Percentiles rank a stretch among this genome's conserved stretches.
Evolutionary conservation across 106 monocot species (phyloP).

Genomic region (Acanthochlamys bracteata): DNA sequence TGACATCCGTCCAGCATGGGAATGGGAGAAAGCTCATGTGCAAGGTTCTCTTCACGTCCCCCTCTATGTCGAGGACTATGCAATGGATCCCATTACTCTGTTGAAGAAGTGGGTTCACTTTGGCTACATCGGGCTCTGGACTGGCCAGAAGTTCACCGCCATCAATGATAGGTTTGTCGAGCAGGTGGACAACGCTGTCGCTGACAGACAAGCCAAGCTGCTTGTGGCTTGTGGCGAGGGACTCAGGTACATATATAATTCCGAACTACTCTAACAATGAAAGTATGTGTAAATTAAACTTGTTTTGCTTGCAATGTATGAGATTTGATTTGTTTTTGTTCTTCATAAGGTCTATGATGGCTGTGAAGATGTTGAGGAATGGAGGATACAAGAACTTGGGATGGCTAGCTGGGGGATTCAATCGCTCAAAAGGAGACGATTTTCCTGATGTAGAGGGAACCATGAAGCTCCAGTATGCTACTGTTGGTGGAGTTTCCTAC

Average conservation of each 20-base stretch:
- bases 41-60: conserved; percentile 61
- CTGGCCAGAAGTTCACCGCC: conserved; percentile 68
- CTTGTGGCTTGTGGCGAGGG: conserved; percentile 96
- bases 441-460: conserved; percentile 55
- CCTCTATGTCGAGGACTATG: conserved; percentile 75
- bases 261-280: background rate
- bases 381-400: conserved; percentile 78
- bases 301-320: background rate
- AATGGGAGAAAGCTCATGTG: conserved; percentile 64
- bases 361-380: conserved; percentile 40
- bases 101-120: conserved; percentile 91
- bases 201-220: conserved; percentile 56
- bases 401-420: conserved; percentile 88
- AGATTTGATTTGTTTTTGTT: background rate
- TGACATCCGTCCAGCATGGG: conserved; percentile 81
- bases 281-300: too few relatives aligned
- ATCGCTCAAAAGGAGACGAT: conserved; percentile 30
- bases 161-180: conserved; percentile 49
- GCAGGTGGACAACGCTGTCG: conserved; percentile 35
- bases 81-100: conserved; percentile 47
- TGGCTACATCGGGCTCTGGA: conserved; percentile 86
- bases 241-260: conserved; percentile 36
- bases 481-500: conserved; percentile 78
- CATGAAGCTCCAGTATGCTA: conserved; percentile 69
- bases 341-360: conserved; percentile 58